phyloP scores from a whole-genome alignment of 768 basidiomycete genomes.

The Boletus reticulatus region DNA sequence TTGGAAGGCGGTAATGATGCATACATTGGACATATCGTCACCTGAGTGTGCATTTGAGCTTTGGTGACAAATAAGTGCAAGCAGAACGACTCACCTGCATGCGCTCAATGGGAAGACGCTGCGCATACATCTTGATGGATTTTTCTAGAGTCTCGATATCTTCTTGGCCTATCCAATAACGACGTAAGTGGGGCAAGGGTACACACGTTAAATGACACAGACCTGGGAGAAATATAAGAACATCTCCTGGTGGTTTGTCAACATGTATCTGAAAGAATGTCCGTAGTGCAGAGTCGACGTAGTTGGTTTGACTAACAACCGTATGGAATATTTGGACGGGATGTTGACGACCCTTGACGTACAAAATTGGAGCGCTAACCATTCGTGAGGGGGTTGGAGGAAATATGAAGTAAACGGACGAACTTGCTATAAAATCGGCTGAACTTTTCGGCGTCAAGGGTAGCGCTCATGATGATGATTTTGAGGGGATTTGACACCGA shows the following conservation, averaged over 20 bases:
- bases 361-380: constrained; percentile 78
- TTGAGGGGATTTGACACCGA: constrained; percentile 66
- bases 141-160: constrained; percentile 89
- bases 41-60: constrained; percentile 38
- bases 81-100: constrained; percentile 42
- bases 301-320: constrained; percentile 71
- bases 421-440: constrained; percentile 84
- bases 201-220: not conserved
- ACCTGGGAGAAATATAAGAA: constrained; percentile 93
- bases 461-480: constrained; percentile 96
- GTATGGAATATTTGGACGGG: constrained; percentile 86
- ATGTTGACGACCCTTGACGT: constrained; percentile 91
- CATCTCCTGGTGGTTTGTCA: constrained; percentile 77
- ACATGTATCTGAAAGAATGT: constrained; percentile 94
- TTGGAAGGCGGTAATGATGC: constrained; percentile 77
- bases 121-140: constrained; percentile 66
- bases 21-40: constrained; percentile 79
- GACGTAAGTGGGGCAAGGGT: not conserved
- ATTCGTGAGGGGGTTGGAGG: constrained; percentile 3
- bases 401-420: constrained; percentile 25
- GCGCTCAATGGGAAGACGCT: constrained; percentile 59
- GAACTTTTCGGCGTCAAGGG: constrained; percentile 94
- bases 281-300: constrained; percentile 83
- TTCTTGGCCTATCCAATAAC: constrained; percentile 70
- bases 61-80: not conserved